Percentiles rank a stretch among this genome's conserved stretches.
Conservation (phyloP, 2,329 filamentous ascomycete genomes). For the Periglandula ipomoeae region DNA sequence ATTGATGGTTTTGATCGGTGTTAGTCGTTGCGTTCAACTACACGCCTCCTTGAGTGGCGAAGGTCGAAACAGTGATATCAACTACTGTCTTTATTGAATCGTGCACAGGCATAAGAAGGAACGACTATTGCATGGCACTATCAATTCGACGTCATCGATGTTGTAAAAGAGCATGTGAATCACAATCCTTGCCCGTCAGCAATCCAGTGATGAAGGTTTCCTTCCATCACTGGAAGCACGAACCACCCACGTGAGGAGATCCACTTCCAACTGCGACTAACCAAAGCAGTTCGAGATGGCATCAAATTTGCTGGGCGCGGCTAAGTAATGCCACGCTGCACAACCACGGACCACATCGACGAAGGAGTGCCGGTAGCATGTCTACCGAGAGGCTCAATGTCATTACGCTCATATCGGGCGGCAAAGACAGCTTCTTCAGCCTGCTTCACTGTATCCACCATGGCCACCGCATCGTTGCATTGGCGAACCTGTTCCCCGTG, state of each 20-base stretch:
- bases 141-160: background rate
- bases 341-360: background rate
- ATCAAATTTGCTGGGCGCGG: background rate
- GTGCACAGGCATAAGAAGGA: background rate
- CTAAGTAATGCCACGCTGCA: background rate
- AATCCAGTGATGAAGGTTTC: no score
- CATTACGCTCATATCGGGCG: conserved; percentile 87
- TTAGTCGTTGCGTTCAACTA: no score
- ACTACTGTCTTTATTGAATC: background rate
- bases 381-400: conserved; percentile 53
- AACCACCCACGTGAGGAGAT: background rate
- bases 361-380: conserved; percentile 23
- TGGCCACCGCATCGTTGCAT: conserved; percentile 74
- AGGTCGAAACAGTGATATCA: no score
- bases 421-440: conserved; percentile 94
- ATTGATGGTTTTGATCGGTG: background rate
- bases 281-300: background rate
- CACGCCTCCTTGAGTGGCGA: no score
- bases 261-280: background rate
- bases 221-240: background rate
- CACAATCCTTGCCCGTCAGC: background rate
- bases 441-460: conserved; percentile 82
- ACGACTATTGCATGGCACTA: background rate
- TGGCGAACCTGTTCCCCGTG: conserved; percentile 71
- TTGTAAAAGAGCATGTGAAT: background rate